These are phyloP conservation scores for Hortaea sp. DNA, from an alignment of 2,329 filamentous ascomycete genomes.

Conservation along the genomic window DNA sequence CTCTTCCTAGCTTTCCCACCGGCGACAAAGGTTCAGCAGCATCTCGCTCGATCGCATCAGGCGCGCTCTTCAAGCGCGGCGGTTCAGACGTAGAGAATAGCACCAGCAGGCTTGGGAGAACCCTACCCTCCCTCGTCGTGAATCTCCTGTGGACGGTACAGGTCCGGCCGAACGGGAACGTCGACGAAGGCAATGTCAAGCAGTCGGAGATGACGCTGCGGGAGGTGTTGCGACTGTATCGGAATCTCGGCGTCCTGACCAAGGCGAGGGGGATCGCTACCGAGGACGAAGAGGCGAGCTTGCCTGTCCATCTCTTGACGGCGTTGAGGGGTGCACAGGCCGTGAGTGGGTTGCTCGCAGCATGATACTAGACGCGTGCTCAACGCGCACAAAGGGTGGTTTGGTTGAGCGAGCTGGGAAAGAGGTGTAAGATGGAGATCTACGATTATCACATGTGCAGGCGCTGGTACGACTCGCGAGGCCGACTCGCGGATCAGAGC, in stretches of 20 bases:
- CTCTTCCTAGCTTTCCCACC: conserved; percentile 17
- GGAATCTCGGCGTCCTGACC: conserved; percentile 59
- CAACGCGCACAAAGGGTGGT: neutral
- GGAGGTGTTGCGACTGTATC: conserved; percentile 61
- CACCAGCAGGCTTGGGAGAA: neutral
- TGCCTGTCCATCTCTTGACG: conserved; percentile 69
- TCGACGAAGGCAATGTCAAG: conserved; percentile 25
- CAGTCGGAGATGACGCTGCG: conserved; percentile 52
- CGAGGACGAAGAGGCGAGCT: conserved; percentile 29
- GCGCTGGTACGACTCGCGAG: too few relatives aligned
- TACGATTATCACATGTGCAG: too few relatives aligned
- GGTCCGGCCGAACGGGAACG: conserved; percentile 26
- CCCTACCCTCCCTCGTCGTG: conserved; percentile 23
- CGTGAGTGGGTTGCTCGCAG: conserved; percentile 30
- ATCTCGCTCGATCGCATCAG: conserved; percentile 28
- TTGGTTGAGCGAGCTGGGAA: too few relatives aligned
- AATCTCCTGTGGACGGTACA: conserved; percentile 39
- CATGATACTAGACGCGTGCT: neutral
- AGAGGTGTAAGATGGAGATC: too few relatives aligned
- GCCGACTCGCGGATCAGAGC: too few relatives aligned
- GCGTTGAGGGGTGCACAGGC: conserved; percentile 59
- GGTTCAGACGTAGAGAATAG: neutral
- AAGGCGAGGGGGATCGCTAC: conserved; percentile 49
- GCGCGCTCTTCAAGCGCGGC: conserved; percentile 33
- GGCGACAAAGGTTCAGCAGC: conserved; percentile 20